Evolutionary conservation across 345 rosid genomes (phyloP).

Genomic region (Eucalyptus camaldulensis): DNA sequence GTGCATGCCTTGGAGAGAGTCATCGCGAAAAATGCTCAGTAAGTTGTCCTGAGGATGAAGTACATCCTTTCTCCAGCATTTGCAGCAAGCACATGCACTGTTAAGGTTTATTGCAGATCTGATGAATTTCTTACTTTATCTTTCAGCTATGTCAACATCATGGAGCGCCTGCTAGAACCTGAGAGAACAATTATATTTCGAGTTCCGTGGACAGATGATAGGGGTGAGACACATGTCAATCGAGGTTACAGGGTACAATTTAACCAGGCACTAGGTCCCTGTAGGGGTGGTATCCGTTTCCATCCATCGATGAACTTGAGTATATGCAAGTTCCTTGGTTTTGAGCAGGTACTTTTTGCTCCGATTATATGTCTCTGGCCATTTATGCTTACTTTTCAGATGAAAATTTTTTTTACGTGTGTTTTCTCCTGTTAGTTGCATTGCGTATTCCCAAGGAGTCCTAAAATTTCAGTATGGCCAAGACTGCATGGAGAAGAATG

Average conservation of each 20-base stretch:
- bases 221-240: slow-evolving; percentile 94
- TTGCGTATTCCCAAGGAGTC: background rate
- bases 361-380: background rate
- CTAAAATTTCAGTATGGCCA: background rate
- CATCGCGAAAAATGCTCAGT: slow-evolving; percentile 92
- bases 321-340: slow-evolving; percentile 86
- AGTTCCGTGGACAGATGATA: slow-evolving; percentile 98
- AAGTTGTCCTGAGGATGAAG: slow-evolving; percentile 23
- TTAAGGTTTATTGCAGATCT: background rate
- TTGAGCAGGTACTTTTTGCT: slow-evolving; percentile 64
- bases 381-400: background rate
- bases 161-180: slow-evolving; percentile 94
- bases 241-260: slow-evolving; percentile 96
- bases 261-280: slow-evolving; percentile 93
- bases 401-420: background rate
- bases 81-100: background rate
- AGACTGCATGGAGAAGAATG: background rate
- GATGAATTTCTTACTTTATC: background rate
- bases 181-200: slow-evolving; percentile 89
- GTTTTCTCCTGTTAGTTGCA: background rate
- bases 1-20: slow-evolving; percentile 98
- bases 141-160: slow-evolving; percentile 84
- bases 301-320: slow-evolving; percentile 90
- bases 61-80: slow-evolving; percentile 9
- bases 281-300: slow-evolving; percentile 94